Conservation (phyloP, 345 rosid species). For the Linum usitatissimum region DNA sequence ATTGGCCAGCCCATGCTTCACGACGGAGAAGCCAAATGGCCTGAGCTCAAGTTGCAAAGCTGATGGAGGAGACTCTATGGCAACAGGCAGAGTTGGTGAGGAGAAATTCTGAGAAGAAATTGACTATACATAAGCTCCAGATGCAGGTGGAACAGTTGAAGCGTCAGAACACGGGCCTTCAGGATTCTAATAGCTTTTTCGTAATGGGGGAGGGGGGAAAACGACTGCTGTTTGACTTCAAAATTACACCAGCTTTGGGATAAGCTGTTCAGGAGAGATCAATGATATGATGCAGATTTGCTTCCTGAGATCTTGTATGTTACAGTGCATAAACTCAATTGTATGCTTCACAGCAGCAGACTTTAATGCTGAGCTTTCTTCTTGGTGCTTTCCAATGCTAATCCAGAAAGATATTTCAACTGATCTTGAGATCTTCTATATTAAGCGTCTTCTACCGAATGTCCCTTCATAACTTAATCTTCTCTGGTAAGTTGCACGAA, state of each 20-base stretch:
- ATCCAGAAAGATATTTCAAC: too few species aligned
- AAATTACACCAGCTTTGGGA: constrained; percentile 18
- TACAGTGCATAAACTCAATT: not conserved
- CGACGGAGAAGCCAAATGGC: constrained; percentile 16
- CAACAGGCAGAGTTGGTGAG: constrained; percentile 36
- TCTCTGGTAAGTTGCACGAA: too few species aligned
- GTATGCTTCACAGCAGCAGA: too few species aligned
- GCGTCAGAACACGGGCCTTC: constrained; percentile 30
- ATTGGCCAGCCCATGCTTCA: not conserved
- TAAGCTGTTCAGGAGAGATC: constrained; percentile 22
- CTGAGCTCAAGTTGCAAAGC: constrained; percentile 25
- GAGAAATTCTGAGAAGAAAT: constrained; percentile 39
- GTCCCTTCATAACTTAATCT: too few species aligned
- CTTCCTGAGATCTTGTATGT: not conserved
- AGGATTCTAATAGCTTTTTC: constrained; percentile 14
- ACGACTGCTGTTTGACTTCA: constrained; percentile 16
- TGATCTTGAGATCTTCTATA: too few species aligned
- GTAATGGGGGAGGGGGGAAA: constrained; percentile 14
- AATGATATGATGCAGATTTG: not conserved
- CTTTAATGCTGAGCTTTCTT: too few species aligned
- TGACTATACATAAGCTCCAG: constrained; percentile 23
- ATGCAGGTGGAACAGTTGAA: constrained; percentile 24
- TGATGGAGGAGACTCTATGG: constrained; percentile 36
- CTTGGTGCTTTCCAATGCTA: too few species aligned
- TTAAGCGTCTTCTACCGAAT: too few species aligned